Evolutionary conservation across 352 stramenopile species (phyloP).

Genomic region (Phytophthora multivora): DNA sequence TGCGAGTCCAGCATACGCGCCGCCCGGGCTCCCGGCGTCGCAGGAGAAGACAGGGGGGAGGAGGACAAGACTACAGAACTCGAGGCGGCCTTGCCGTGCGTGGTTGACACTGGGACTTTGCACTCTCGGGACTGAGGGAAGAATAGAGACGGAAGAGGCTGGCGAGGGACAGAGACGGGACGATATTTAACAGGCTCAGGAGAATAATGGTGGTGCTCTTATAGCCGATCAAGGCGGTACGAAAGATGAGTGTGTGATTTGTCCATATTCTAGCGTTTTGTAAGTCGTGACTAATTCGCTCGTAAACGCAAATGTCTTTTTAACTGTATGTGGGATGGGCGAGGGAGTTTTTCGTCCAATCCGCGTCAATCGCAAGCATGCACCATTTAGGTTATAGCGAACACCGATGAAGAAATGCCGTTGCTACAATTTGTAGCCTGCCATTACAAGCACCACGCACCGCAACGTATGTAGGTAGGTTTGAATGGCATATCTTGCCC

Average conservation of each 20-base stretch:
- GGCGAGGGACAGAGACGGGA: slow-evolving; percentile 10
- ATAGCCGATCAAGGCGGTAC: neutral
- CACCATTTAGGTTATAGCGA: too few species aligned
- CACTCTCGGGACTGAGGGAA: slow-evolving; percentile 9
- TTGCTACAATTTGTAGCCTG: neutral
- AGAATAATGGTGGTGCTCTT: neutral
- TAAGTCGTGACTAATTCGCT: too few species aligned
- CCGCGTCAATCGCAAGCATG: neutral
- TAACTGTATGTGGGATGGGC: neutral
- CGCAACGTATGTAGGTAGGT: neutral
- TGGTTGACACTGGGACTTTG: slow-evolving; percentile 5
- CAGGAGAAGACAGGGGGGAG: neutral
- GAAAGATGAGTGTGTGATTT: too few species aligned
- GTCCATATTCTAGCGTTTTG: too few species aligned
- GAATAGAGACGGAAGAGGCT: slow-evolving; percentile 26
- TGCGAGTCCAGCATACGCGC: slow-evolving; percentile 43
- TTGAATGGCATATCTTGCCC: neutral
- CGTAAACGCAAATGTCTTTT: too few species aligned
- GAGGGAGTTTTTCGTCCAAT: neutral
- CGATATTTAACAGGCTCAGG: neutral
- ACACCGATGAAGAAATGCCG: too few species aligned
- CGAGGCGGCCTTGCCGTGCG: neutral
- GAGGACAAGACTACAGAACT: neutral
- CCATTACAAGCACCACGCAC: neutral
- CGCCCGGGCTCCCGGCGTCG: slow-evolving; percentile 9